Percentiles rank a stretch among this genome's conserved stretches.
These are phyloP conservation scores for Byssoonygena ceratinophila DNA, from an alignment of 2,329 filamentous ascomycete genomes.

Conservation along the genomic window DNA sequence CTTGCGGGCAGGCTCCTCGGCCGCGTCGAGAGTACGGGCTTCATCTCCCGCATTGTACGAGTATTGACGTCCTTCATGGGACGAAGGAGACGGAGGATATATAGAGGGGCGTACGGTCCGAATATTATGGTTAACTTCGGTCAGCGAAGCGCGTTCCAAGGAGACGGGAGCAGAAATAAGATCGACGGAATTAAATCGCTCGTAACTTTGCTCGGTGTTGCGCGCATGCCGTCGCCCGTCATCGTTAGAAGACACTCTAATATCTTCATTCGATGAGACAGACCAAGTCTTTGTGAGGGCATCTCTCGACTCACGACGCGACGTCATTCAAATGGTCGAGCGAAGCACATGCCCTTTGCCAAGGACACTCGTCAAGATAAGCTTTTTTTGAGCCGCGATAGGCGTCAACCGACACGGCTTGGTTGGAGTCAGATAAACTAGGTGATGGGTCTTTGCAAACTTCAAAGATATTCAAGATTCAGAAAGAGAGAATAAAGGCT, in stretches of 20 bases:
- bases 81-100: neutral
- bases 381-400: neutral
- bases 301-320: neutral
- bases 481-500: too few relatives aligned
- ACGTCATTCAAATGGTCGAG: neutral
- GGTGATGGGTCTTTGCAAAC: too few relatives aligned
- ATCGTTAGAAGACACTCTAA: neutral
- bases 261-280: neutral
- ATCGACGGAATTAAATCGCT: too few relatives aligned
- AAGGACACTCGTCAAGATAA: neutral
- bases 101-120: too few relatives aligned
- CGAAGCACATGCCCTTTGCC: neutral
- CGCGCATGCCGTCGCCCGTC: too few relatives aligned
- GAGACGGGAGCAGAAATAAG: too few relatives aligned
- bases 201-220: too few relatives aligned
- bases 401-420: too few relatives aligned
- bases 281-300: neutral
- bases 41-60: conserved; percentile 22
- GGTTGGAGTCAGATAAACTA: too few relatives aligned
- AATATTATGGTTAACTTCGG: too few relatives aligned
- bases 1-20: conserved; percentile 24
- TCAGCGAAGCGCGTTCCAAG: too few relatives aligned
- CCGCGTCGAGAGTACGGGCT: conserved; percentile 15
- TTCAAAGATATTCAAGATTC: too few relatives aligned
- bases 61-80: conserved; percentile 13